These are phyloP conservation scores for Alternaria triticimaculans DNA, from an alignment of 2,329 filamentous ascomycete species.

Conservation along the genomic window DNA sequence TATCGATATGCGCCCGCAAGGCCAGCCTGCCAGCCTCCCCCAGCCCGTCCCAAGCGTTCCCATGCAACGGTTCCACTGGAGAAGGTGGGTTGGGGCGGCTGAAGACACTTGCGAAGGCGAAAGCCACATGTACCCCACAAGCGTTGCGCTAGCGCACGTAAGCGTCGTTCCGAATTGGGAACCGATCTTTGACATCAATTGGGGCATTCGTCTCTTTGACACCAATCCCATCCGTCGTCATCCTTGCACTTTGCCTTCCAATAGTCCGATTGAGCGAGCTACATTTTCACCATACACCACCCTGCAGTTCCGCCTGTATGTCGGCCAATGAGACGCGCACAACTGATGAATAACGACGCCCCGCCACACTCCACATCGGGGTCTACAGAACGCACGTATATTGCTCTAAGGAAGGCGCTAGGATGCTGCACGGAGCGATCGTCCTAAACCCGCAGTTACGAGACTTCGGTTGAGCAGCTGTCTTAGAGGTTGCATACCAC, in stretches of 20 bases:
- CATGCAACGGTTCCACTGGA: conserved; percentile 11
- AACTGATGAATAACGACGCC: conserved; percentile 1
- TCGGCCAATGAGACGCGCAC: conserved; percentile 12
- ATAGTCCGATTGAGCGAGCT: conserved; percentile 20
- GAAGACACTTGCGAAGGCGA: conserved; percentile 10
- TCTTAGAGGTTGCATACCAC: conserved; percentile 14
- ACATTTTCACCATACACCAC: conserved; percentile 16
- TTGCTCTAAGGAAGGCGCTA: conserved; percentile 15
- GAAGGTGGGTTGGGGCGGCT: conserved; percentile 16
- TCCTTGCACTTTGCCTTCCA: conserved; percentile 14
- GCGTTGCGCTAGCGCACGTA: conserved; percentile 17
- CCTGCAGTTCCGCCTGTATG: conserved; percentile 14
- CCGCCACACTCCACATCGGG: conserved; percentile 7
- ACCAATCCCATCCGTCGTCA: conserved; percentile 12
- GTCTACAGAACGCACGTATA: conserved; percentile 11
- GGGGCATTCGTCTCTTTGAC: conserved; percentile 6
- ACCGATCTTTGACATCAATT: conserved; percentile 24
- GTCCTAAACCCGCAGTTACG: neutral
- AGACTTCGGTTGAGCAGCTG: conserved; percentile 13
- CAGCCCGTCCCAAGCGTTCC: conserved; percentile 11
- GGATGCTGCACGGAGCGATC: conserved; percentile 13
- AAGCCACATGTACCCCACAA: conserved; percentile 26
- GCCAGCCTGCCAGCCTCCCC: neutral
- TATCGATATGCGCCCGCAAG: conserved; percentile 12
- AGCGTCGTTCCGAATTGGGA: conserved; percentile 19